Base-by-base conservation (phyloP, 1,284 basidiomycete genomes). In the Mycena sp. region DNA sequence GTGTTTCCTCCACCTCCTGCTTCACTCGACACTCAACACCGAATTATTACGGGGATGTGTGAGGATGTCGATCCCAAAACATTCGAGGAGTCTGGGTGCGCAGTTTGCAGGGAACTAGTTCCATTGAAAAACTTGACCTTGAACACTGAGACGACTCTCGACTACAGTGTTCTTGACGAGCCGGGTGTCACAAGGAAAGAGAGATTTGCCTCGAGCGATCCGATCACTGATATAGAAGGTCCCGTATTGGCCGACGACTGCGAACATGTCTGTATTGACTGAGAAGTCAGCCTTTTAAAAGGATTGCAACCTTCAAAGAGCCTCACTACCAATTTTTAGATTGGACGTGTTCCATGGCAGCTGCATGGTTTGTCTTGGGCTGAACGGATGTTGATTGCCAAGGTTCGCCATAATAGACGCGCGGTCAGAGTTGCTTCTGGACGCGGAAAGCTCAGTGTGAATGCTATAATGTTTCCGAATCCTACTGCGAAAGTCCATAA, bases 51-150 rank as follows among this genome's bases (percentile, higher is more conserved):
- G n/a, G n/a, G n/a, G n/a, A n/a, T n/a, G n/a, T n/a, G n/a, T n/a
- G n/a, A n/a, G n/a, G n/a, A n/a, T n/a, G n/a, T n/a, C n/a, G n/a
- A n/a, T n/a, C 32, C 32, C 14, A 14, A 35, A 9, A 35, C 7
- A 35, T 46, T 46, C n/a, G 44, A 71, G 53, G 72, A 74, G 59
- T 51, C 58, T 30, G 71, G 71, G 17, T 75, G 74, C 67, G 71
- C 70, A 29, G 72, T 73, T 25, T 75, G 73, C 64, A 71, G 73
- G 11, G 49, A 70, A 41, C 60, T 74, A 12, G 61, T 41, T 5
- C 26, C 67, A 19, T 29, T 74, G 28, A n/a, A n/a, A n/a, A n/a
- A n/a, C 59, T 21, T 14, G 26, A n/a, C 3, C 26, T 73, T 9
- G 66, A 67, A 46, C 38, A 14, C 14, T 14, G 7, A 35, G 9